Evolutionary conservation across 2,329 filamentous ascomycete genomes (phyloP).

Genomic region (Aspergillus quadricinctus): DNA sequence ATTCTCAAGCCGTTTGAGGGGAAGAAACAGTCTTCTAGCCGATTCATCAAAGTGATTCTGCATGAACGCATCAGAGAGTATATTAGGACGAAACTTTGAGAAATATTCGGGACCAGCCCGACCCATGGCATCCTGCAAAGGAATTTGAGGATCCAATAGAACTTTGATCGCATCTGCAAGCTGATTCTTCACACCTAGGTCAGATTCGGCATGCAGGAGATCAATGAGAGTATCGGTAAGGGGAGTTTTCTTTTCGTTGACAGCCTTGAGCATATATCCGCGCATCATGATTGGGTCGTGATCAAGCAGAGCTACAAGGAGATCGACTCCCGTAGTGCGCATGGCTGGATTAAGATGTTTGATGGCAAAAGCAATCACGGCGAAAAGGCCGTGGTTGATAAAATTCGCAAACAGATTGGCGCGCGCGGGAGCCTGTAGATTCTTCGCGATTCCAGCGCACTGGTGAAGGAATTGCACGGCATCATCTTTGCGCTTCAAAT

Average conservation of each 20-base stretch:
- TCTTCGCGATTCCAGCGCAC: conserved; percentile 91
- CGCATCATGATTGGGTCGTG: conserved; percentile 94
- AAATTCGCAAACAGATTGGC: conserved; percentile 86
- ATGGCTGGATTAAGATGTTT: conserved; percentile 79
- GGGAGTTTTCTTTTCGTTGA: conserved; percentile 78
- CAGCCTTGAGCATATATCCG: conserved; percentile 85
- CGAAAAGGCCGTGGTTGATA: conserved; percentile 77
- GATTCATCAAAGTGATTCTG: conserved; percentile 86
- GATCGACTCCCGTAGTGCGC: conserved; percentile 87
- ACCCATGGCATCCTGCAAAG: conserved; percentile 54
- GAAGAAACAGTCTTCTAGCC: conserved; percentile 78
- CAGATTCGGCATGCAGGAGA: conserved; percentile 81
- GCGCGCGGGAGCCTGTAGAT: conserved; percentile 76
- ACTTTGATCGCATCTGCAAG: conserved; percentile 94
- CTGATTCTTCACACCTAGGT: conserved; percentile 91
- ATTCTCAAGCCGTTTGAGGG: conserved; percentile 73
- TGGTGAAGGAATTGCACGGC: conserved; percentile 96
- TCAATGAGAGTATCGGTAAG: conserved; percentile 92
- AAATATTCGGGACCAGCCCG: conserved; percentile 65
- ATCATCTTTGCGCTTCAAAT: conserved; percentile 77
- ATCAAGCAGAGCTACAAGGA: conserved; percentile 89
- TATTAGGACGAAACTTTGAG: conserved; percentile 60
- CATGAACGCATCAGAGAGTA: conserved; percentile 80
- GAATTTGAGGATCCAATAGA: conserved; percentile 69
- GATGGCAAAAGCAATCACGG: conserved; percentile 87